Conservation (phyloP, 2,329 filamentous ascomycete species). For the Phialophora expanda region DNA sequence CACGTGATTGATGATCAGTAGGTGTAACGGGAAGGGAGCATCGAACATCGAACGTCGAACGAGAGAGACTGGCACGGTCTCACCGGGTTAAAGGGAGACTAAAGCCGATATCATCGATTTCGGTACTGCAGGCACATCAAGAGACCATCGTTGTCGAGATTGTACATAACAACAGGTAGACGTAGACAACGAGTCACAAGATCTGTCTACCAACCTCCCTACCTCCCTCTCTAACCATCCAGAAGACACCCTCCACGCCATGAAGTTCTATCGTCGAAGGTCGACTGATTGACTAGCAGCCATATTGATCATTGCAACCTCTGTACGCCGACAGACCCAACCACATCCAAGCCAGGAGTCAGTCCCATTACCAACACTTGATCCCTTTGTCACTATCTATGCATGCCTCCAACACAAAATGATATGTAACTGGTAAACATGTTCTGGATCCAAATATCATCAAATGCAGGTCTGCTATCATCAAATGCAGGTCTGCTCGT, state of each 20-base stretch:
- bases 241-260: not conserved
- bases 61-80: not conserved
- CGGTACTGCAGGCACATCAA: not conserved
- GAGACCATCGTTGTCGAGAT: not conserved
- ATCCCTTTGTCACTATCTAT: too few species aligned
- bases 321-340: too few species aligned
- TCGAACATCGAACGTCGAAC: not conserved
- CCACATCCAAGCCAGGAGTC: too few species aligned
- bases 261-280: not conserved
- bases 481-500: too few species aligned
- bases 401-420: too few species aligned
- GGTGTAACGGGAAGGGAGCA: conserved; percentile 1
- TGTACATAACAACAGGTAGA: not conserved
- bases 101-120: not conserved
- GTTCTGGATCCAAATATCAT: too few species aligned
- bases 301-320: too few species aligned
- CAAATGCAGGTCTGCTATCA: too few species aligned
- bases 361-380: too few species aligned
- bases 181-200: not conserved
- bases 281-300: not conserved
- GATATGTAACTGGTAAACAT: too few species aligned
- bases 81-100: not conserved
- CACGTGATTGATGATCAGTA: conserved; percentile 89
- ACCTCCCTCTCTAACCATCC: not conserved
- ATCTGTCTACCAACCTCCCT: not conserved